A percentile compares a stretch with the other conserved stretches of the same genome.
These are phyloP conservation scores for Rasamsonia emersonii DNA, from an alignment of 2,329 filamentous ascomycete genomes.

Conservation along the genomic window DNA sequence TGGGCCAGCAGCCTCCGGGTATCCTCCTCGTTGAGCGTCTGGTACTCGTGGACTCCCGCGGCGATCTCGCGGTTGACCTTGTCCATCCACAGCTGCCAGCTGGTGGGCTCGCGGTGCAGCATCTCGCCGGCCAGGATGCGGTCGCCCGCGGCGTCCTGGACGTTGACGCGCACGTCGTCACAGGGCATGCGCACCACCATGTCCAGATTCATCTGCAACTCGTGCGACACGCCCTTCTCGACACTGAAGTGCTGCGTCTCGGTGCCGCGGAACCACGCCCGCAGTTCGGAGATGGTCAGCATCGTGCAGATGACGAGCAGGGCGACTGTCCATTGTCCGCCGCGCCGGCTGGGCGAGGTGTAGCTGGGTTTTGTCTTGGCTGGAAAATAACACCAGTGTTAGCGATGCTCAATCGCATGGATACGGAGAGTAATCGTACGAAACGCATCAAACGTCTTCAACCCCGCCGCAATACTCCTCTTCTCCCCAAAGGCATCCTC, in stretches of 20 bases:
- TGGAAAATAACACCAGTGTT: slow-evolving; percentile 27
- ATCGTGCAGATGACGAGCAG: slow-evolving; percentile 66
- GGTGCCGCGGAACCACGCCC: slow-evolving; percentile 72
- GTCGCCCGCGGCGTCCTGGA: slow-evolving; percentile 91
- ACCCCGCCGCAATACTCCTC: slow-evolving; percentile 43
- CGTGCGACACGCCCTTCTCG: slow-evolving; percentile 79
- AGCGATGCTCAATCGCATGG: slow-evolving; percentile 3
- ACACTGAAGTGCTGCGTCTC: slow-evolving; percentile 89
- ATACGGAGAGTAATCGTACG: slow-evolving; percentile 51
- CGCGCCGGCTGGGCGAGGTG: slow-evolving; percentile 71
- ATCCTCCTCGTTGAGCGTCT: slow-evolving; percentile 55
- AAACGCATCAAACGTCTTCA: slow-evolving; percentile 93
- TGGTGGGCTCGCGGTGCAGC: slow-evolving; percentile 67
- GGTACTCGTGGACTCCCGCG: slow-evolving; percentile 50
- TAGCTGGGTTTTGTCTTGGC: slow-evolving; percentile 96
- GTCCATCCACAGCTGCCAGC: slow-evolving; percentile 74
- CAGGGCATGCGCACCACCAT: slow-evolving; percentile 87
- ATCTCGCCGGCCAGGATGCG: slow-evolving; percentile 72
- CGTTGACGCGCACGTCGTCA: slow-evolving; percentile 83
- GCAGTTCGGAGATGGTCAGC: slow-evolving; percentile 69
- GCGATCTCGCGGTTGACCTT: slow-evolving; percentile 51
- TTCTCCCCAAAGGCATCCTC: slow-evolving; percentile 75
- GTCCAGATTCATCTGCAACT: slow-evolving; percentile 91
- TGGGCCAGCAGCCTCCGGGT: slow-evolving; percentile 36
- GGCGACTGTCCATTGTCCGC: slow-evolving; percentile 86